Evolutionary conservation across 805 yeast species (phyloP).

Genomic region (Yamadazyma sp.): DNA sequence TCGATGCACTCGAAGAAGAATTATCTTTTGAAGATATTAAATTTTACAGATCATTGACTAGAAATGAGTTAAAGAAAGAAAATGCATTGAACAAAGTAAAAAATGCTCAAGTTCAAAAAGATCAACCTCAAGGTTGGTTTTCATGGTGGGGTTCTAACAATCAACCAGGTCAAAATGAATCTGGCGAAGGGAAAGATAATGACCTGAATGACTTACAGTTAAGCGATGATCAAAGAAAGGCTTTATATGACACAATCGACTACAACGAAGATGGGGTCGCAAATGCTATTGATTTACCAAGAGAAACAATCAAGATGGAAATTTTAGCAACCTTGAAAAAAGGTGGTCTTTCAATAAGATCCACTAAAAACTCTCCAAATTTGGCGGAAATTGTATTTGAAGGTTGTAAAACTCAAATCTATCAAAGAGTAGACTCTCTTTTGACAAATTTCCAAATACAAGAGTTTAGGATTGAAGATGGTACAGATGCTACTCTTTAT

Average conservation of each 20-base stretch:
- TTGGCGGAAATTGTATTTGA: constrained; percentile 80
- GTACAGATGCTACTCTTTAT: constrained; percentile 73
- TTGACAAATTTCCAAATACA: constrained; percentile 68
- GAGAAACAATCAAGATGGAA: constrained; percentile 67
- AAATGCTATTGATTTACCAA: constrained; percentile 63
- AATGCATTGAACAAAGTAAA: constrained; percentile 19
- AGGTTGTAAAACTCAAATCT: constrained; percentile 70
- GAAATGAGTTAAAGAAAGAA: constrained; percentile 61
- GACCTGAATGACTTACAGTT: constrained; percentile 37
- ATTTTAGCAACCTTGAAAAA: constrained; percentile 64
- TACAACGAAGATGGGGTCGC: constrained; percentile 62
- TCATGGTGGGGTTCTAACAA: constrained; percentile 60
- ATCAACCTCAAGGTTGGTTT: constrained; percentile 53
- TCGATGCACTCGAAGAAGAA: constrained; percentile 55
- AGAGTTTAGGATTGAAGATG: constrained; percentile 85
- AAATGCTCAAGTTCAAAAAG: constrained; percentile 11
- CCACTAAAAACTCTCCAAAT: constrained; percentile 37
- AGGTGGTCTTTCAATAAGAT: constrained; percentile 70
- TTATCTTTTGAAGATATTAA: constrained; percentile 76
- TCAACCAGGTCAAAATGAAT: constrained; percentile 12
- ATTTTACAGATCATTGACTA: constrained; percentile 79
- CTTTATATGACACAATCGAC: constrained; percentile 89
- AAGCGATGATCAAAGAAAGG: constrained; percentile 85
- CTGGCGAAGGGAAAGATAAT: neutral
- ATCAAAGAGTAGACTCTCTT: constrained; percentile 77